Conservation (phyloP, 1,284 basidiomycete genomes). For the Pyrrhoderma noxium region DNA sequence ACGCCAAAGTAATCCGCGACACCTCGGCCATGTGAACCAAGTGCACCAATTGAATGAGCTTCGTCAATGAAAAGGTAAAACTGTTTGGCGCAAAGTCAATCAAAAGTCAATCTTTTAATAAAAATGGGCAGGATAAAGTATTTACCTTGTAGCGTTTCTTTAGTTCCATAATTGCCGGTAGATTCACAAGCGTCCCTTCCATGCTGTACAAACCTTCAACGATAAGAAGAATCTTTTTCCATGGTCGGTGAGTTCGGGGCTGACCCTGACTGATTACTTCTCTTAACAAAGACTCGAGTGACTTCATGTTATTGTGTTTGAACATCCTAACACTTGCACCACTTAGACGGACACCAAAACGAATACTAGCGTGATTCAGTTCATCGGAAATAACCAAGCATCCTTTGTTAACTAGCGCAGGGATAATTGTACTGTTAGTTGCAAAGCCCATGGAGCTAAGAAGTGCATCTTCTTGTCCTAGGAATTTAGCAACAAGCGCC, state of each 20-base stretch:
- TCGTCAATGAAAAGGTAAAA: conserved; percentile 97
- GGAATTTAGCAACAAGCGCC: conserved; percentile 82
- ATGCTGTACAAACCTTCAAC: conserved; percentile 98
- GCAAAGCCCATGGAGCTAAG: conserved; percentile 97
- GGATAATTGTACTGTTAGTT: conserved; percentile 94
- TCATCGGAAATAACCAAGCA: conserved; percentile 97
- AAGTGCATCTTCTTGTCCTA: conserved; percentile 85
- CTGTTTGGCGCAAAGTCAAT: conserved; percentile 33
- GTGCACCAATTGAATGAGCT: conserved; percentile 94
- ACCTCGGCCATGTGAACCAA: conserved; percentile 91
- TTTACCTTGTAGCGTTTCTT: conserved; percentile 93
- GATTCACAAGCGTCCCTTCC: conserved; percentile 90
- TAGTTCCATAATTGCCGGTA: conserved; percentile 80
- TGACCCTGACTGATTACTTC: conserved; percentile 97
- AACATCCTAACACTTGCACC: conserved; percentile 89
- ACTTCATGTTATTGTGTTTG: conserved; percentile 95
- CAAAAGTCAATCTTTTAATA: not conserved
- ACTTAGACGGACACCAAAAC: conserved; percentile 86
- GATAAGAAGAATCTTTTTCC: conserved; percentile 96
- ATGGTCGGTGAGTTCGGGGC: conserved; percentile 93
- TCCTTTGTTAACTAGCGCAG: conserved; percentile 86
- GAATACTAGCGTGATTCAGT: conserved; percentile 93
- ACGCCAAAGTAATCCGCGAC: conserved; percentile 94
- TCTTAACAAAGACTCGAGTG: conserved; percentile 74
- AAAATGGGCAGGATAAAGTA: conserved; percentile 8